Evolutionary conservation across 192 early-diverging fungal genomes (phyloP).

Genomic region (Gonapodya sp.): DNA sequence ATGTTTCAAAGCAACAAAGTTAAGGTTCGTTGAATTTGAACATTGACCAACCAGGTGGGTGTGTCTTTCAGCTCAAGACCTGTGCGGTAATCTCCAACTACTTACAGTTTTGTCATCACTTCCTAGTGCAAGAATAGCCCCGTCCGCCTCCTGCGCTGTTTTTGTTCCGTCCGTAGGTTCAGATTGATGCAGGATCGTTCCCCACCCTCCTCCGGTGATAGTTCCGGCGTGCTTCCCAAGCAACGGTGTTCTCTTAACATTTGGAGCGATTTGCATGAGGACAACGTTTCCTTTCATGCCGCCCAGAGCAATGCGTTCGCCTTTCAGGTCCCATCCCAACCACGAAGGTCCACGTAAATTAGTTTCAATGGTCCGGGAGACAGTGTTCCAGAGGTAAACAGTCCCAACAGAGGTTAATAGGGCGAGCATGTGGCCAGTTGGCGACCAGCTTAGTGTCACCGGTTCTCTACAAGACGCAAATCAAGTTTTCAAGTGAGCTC

Average conservation of each 20-base stretch:
- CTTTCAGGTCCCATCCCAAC: background rate
- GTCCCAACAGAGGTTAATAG: background rate
- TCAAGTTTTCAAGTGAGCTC: too few species aligned
- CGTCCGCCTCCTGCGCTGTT: constrained; percentile 16
- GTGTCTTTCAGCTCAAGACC: too few species aligned
- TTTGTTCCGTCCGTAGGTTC: background rate
- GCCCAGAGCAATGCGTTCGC: background rate
- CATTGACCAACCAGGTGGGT: too few species aligned
- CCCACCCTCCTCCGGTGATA: constrained; percentile 30
- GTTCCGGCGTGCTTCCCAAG: constrained; percentile 42
- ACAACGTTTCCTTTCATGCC: background rate
- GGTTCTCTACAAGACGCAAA: background rate
- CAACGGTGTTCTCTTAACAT: constrained; percentile 19
- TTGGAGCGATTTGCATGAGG: background rate
- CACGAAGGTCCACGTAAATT: background rate
- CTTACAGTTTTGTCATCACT: constrained; percentile 36
- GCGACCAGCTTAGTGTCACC: background rate
- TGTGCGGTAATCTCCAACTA: background rate
- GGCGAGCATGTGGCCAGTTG: background rate
- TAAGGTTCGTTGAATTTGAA: too few species aligned
- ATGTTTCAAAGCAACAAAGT: too few species aligned
- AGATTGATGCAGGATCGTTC: too few species aligned
- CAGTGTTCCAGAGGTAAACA: background rate
- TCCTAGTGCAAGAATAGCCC: constrained; percentile 30
- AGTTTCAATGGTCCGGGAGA: background rate